Evolutionary conservation across 345 rosid species (phyloP).

Genomic region (Syzygium aromaticum): DNA sequence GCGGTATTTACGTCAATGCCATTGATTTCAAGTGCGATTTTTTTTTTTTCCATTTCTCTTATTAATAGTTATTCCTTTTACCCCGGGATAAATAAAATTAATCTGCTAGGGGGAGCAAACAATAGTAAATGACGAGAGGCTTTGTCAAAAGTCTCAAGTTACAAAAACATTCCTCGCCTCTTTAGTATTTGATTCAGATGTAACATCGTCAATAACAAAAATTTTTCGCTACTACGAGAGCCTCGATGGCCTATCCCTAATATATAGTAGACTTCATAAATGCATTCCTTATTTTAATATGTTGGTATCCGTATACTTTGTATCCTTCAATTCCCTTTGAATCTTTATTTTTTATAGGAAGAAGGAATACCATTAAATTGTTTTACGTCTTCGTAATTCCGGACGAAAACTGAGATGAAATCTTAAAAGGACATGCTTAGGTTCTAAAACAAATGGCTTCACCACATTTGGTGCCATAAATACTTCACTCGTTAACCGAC

Average conservation of each 20-base stretch:
- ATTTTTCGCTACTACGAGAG: fast-evolving
- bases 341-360: no score
- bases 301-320: fast-evolving
- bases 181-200: no score
- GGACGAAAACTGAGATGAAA: no score
- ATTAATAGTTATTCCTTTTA: neutral
- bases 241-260: no score
- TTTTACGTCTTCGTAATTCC: no score
- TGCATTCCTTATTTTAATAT: no score
- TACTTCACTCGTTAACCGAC: fast-evolving
- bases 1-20: neutral
- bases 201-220: fast-evolving
- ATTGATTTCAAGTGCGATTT: neutral
- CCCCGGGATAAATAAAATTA: neutral
- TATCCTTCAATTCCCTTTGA: no score
- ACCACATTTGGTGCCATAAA: fast-evolving
- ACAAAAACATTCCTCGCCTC: neutral
- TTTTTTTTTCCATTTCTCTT: neutral
- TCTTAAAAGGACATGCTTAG: no score
- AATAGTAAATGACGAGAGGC: neutral
- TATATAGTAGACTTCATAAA: fast-evolving
- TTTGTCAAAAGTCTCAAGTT: neutral
- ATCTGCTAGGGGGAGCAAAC: neutral
- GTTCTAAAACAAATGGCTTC: neutral
- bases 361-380: no score